Percentiles rank a stretch among this genome's conserved stretches.
Evolutionary conservation across 192 early-diverging fungal genomes (phyloP).

Genomic region (Mortierella claussenii): DNA sequence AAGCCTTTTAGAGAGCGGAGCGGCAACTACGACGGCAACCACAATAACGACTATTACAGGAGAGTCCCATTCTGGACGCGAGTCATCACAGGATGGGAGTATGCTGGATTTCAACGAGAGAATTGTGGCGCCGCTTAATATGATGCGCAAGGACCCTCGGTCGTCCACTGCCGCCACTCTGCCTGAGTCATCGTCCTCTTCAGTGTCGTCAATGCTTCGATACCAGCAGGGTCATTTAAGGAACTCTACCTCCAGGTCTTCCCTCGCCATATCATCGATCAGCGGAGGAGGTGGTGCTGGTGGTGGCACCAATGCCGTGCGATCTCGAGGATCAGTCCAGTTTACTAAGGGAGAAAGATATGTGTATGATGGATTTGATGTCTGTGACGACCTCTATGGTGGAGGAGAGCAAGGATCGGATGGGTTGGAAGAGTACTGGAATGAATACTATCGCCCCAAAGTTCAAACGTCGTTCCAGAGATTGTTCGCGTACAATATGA

Average conservation of each 20-base stretch:
- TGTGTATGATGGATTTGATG: slow-evolving; percentile 14
- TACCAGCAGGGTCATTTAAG: slow-evolving; percentile 7
- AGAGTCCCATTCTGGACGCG: background rate
- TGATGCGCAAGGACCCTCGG: no score
- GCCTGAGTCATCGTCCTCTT: slow-evolving; percentile 27
- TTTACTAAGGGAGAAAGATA: slow-evolving; percentile 16
- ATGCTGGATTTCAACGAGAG: slow-evolving; percentile 32
- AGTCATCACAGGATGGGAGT: slow-evolving; percentile 3
- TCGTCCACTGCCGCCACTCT: no score
- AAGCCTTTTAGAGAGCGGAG: background rate
- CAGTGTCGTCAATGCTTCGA: slow-evolving; percentile 18
- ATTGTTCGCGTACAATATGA: slow-evolving; percentile 89
- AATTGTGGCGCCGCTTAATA: slow-evolving; percentile 16
- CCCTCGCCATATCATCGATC: slow-evolving; percentile 2
- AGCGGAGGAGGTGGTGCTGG: background rate
- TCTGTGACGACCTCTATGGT: slow-evolving; percentile 14
- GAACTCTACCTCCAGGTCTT: slow-evolving; percentile 18
- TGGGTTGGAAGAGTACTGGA: slow-evolving; percentile 73
- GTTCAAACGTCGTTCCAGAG: slow-evolving; percentile 79
- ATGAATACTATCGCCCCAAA: slow-evolving; percentile 88
- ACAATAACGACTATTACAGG: no score
- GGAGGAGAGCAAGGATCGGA: background rate
- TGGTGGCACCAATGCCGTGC: no score
- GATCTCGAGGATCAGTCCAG: no score
- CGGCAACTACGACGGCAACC: background rate